Conservation (phyloP, 2,329 filamentous ascomycete genomes). For the Fusarium drepaniforme region DNA sequence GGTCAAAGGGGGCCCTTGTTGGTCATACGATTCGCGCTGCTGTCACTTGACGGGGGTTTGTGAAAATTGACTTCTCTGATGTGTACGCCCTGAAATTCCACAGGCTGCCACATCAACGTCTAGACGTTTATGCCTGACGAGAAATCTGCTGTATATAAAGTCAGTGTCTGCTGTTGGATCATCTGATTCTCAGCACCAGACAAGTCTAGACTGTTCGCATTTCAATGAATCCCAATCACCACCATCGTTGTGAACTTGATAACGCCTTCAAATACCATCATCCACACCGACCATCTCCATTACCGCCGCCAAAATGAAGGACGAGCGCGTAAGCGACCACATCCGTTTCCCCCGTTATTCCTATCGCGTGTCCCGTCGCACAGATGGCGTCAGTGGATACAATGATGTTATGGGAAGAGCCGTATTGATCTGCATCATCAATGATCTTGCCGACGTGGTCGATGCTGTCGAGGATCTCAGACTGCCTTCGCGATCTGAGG, state of each 20-base stretch:
- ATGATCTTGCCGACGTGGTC: slow-evolving; percentile 33
- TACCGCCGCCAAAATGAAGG: slow-evolving; percentile 24
- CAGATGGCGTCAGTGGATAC: slow-evolving; percentile 25
- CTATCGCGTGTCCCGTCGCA: slow-evolving; percentile 26
- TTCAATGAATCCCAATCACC: slow-evolving; percentile 9
- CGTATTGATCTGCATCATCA: slow-evolving; percentile 35
- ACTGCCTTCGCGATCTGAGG: slow-evolving; percentile 24
- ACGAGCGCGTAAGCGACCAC: slow-evolving; percentile 26
- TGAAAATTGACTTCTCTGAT: not conserved
- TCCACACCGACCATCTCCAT: not conserved
- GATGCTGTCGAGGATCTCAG: slow-evolving; percentile 34
- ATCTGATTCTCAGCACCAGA: not conserved
- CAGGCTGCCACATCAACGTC: not conserved
- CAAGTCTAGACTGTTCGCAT: slow-evolving; percentile 5
- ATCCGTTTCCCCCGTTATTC: slow-evolving; percentile 35
- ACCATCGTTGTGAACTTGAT: not conserved
- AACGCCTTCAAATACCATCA: not conserved
- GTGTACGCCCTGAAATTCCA: not conserved
- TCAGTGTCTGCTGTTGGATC: not conserved
- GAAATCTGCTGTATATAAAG: not conserved
- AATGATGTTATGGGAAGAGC: slow-evolving; percentile 29
- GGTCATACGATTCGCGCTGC: slow-evolving; percentile 7
- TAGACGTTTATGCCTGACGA: not conserved
- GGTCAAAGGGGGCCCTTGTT: not conserved
- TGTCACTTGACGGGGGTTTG: slow-evolving; percentile 22